These are phyloP conservation scores for Earliella scabrosa DNA, from an alignment of 1,284 basidiomycete species.

Conservation along the genomic window DNA sequence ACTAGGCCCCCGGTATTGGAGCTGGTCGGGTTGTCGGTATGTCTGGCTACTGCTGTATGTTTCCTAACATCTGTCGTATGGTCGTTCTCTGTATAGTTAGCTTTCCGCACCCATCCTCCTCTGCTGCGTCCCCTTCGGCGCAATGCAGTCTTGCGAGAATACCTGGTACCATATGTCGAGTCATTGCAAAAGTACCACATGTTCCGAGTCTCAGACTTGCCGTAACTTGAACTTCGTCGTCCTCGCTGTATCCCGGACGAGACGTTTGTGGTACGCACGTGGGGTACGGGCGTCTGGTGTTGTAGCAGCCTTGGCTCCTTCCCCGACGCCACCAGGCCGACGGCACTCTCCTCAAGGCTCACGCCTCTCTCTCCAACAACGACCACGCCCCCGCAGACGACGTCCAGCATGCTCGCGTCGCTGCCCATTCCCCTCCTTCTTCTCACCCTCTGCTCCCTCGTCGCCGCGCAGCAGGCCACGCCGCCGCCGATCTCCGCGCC, in stretches of 20 bases:
- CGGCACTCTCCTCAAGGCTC: too few species aligned
- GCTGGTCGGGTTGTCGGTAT: background rate
- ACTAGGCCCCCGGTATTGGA: constrained; percentile 37
- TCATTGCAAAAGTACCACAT: too few species aligned
- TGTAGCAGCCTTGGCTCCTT: background rate
- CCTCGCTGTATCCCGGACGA: too few species aligned
- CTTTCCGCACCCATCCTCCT: too few species aligned
- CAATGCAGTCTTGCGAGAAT: too few species aligned
- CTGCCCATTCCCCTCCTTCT: constrained; percentile 1
- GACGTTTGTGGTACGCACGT: too few species aligned
- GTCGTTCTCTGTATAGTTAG: too few species aligned
- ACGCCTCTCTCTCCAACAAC: background rate
- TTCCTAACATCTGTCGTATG: background rate
- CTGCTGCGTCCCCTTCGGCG: too few species aligned
- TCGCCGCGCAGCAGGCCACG: constrained; percentile 15
- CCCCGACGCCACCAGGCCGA: background rate
- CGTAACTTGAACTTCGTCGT: too few species aligned
- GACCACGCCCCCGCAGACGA: background rate
- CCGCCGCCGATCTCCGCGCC: constrained; percentile 14
- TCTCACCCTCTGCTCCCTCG: constrained; percentile 4
- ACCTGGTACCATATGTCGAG: too few species aligned
- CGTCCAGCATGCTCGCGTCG: background rate
- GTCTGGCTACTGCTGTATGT: background rate
- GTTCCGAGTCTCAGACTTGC: too few species aligned
- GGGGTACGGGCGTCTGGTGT: background rate